Conservation (phyloP, 805 yeast species). For the Zygoascus flipseniorum region DNA sequence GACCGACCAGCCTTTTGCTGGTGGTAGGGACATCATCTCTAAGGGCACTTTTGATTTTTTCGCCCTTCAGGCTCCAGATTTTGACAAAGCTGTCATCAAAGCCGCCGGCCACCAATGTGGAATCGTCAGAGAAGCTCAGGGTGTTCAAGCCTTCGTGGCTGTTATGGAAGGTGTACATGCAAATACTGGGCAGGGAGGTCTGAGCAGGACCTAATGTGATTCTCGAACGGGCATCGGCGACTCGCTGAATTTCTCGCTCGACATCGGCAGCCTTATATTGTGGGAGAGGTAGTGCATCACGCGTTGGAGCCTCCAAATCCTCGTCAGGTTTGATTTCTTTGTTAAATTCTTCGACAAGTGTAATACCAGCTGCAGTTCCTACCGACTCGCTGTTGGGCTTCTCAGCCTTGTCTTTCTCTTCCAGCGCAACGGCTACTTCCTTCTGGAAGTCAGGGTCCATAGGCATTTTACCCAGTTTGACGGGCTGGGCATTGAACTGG, state of each 20-base stretch:
- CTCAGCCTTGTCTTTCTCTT: conserved; percentile 50
- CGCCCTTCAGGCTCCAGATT: conserved; percentile 90
- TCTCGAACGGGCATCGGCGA: conserved; percentile 74
- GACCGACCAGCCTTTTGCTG: conserved; percentile 65
- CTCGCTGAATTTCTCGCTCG: conserved; percentile 65
- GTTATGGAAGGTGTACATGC: conserved; percentile 97
- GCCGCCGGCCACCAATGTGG: conserved; percentile 84
- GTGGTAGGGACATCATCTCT: conserved; percentile 23
- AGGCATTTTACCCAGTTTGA: conserved; percentile 78
- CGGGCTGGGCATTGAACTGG: conserved; percentile 58
- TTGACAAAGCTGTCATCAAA: conserved; percentile 87
- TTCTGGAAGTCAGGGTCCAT: conserved; percentile 74
- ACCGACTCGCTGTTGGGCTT: conserved; percentile 22
- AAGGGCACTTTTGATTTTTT: conserved; percentile 47
- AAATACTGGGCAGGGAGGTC: conserved; percentile 84
- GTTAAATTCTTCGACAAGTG: conserved; percentile 59
- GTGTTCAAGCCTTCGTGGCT: conserved; percentile 85
- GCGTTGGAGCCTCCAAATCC: conserved; percentile 48
- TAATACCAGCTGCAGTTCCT: conserved; percentile 24
- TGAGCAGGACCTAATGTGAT: conserved; percentile 59
- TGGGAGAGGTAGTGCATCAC: conserved; percentile 79
- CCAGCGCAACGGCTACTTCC: conserved; percentile 78
- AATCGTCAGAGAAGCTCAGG: conserved; percentile 78
- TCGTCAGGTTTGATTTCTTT: conserved; percentile 42
- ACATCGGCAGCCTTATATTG: conserved; percentile 71